Conservation (phyloP, 805 yeast genomes). For the Torulaspora indica region DNA sequence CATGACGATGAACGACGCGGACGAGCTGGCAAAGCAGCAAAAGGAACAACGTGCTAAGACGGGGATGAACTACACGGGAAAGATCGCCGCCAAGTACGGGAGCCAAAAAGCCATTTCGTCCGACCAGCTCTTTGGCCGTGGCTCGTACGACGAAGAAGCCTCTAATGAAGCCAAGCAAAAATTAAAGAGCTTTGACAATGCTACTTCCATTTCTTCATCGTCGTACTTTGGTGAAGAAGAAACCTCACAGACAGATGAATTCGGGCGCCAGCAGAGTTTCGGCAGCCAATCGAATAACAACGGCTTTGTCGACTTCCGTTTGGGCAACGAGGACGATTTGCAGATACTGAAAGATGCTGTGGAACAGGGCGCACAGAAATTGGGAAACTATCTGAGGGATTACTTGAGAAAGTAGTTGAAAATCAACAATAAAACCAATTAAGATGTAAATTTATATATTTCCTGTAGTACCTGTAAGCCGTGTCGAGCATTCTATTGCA, state of each 20-base stretch:
- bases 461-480: constrained; percentile 10
- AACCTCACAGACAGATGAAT: constrained; percentile 39
- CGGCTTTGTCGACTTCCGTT: constrained; percentile 59
- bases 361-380: constrained; percentile 88
- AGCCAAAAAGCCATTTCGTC: constrained; percentile 91
- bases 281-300: constrained; percentile 24
- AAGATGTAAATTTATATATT: constrained; percentile 5
- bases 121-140: constrained; percentile 90
- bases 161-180: constrained; percentile 79
- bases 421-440: constrained; percentile 3
- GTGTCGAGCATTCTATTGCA: neutral
- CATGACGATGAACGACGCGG: constrained; percentile 65
- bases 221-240: constrained; percentile 89
- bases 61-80: constrained; percentile 65
- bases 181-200: constrained; percentile 75
- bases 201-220: constrained; percentile 86
- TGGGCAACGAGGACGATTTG: constrained; percentile 82
- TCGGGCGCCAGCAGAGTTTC: constrained; percentile 19
- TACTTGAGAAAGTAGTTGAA: constrained; percentile 49
- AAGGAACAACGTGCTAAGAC: constrained; percentile 42
- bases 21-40: constrained; percentile 40
- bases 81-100: constrained; percentile 74
- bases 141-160: constrained; percentile 69
- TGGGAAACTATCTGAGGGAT: constrained; percentile 82
- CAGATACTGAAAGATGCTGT: constrained; percentile 85